Evolutionary conservation across 352 stramenopile species (phyloP).

Genomic region (Phytophthora sp.): DNA sequence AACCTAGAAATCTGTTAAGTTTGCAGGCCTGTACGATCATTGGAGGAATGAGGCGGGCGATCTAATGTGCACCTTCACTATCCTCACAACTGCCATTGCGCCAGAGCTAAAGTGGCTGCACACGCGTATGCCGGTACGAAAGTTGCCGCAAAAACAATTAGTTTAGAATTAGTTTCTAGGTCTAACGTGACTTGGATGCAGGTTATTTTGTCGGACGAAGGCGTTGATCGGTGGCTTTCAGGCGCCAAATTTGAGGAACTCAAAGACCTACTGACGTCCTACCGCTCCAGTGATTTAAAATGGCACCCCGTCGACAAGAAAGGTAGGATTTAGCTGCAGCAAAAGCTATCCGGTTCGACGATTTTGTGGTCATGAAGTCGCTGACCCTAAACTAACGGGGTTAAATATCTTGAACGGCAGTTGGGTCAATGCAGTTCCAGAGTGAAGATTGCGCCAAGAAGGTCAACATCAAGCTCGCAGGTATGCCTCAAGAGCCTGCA

Average conservation of each 20-base stretch:
- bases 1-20: conserved; percentile 38
- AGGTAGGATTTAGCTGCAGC: conserved; percentile 33
- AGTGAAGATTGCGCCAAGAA: conserved; percentile 76
- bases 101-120: conserved; percentile 84
- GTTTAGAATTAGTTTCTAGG: no score
- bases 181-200: no score
- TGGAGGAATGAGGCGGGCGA: conserved; percentile 75
- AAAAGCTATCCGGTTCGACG: not conserved
- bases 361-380: not conserved
- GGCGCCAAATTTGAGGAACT: conserved; percentile 65
- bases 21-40: conserved; percentile 88
- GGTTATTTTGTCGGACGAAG: conserved; percentile 78
- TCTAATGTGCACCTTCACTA: conserved; percentile 82
- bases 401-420: conserved; percentile 34
- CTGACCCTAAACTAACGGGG: not conserved
- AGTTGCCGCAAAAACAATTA: no score
- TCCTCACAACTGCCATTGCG: conserved; percentile 82
- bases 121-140: conserved; percentile 80
- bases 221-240: conserved; percentile 67
- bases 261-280: conserved; percentile 58
- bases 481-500: conserved; percentile 20
- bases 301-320: conserved; percentile 83
- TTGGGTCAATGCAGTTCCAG: conserved; percentile 79
- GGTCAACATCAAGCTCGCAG: conserved; percentile 77
- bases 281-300: conserved; percentile 58